Evolutionary conservation across 371 early-diverging fungal species (phyloP).

Genomic region (Mortierella sp.): DNA sequence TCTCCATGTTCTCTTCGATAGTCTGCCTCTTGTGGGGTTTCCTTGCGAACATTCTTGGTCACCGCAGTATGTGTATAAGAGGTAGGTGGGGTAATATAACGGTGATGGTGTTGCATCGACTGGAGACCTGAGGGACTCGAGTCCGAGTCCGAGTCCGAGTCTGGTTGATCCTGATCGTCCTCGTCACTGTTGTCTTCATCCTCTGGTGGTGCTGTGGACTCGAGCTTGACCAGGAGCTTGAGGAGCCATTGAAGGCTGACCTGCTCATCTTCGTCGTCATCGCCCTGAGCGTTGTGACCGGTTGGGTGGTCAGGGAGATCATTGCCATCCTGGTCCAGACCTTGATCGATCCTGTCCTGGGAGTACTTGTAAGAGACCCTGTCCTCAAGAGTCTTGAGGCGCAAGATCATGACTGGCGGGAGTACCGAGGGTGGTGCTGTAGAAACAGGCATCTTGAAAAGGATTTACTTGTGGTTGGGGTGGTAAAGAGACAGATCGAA

Average conservation of each 20-base stretch:
- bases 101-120: neutral
- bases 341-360: conserved; percentile 52
- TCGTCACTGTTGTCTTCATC: conserved; percentile 14
- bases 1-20: conserved; percentile 31
- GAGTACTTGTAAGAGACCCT: conserved; percentile 49
- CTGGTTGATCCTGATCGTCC: conserved; percentile 11
- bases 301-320: conserved; percentile 32
- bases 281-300: neutral
- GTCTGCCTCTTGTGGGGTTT: conserved; percentile 22
- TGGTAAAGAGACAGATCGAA: neutral
- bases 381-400: conserved; percentile 42
- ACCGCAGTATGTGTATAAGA: neutral
- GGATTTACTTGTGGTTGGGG: too few relatives aligned
- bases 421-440: conserved; percentile 28
- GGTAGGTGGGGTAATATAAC: too few relatives aligned
- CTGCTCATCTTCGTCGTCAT: conserved; percentile 19
- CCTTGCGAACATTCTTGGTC: neutral
- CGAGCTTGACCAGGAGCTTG: conserved; percentile 35
- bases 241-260: conserved; percentile 42
- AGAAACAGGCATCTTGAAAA: conserved; percentile 19
- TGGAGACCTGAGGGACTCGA: neutral
- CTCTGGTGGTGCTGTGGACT: conserved; percentile 36
- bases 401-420: conserved; percentile 20
- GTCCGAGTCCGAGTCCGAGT: too few relatives aligned
- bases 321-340: conserved; percentile 45